Conservation (phyloP, 768 basidiomycete species). For the Termitomyces sp. region DNA sequence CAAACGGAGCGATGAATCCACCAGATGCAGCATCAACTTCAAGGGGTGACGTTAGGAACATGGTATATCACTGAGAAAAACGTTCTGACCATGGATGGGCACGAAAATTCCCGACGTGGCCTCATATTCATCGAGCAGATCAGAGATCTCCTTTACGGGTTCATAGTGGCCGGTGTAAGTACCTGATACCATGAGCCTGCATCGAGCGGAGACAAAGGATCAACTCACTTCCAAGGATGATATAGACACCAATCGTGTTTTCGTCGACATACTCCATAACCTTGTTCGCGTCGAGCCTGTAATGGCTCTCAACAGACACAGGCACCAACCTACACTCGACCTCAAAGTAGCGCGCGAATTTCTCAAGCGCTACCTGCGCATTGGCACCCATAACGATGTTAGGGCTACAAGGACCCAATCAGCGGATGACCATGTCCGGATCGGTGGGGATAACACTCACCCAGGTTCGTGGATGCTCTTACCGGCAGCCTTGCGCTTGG, state of each 20-base stretch:
- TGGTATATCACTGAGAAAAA: constrained; percentile 25
- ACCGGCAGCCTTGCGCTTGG: constrained; percentile 55
- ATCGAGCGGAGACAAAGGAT: constrained; percentile 34
- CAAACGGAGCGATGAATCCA: constrained; percentile 65
- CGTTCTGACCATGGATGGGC: constrained; percentile 62
- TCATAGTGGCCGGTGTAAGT: constrained; percentile 72
- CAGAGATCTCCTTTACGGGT: constrained; percentile 80
- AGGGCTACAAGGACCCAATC: constrained; percentile 31
- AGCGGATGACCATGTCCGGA: neutral
- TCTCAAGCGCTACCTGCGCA: constrained; percentile 70
- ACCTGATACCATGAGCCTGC: constrained; percentile 15
- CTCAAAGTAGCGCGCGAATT: constrained; percentile 68
- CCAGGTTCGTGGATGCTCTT: constrained; percentile 76
- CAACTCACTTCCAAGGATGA: constrained; percentile 38
- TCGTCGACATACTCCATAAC: constrained; percentile 67
- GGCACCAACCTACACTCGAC: constrained; percentile 57
- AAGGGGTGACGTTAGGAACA: constrained; percentile 32
- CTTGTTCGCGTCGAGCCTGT: constrained; percentile 53
- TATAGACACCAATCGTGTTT: constrained; percentile 67
- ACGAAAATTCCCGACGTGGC: constrained; percentile 51
- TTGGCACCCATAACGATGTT: constrained; percentile 68
- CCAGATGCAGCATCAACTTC: constrained; percentile 60
- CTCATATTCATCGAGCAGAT: constrained; percentile 61
- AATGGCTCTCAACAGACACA: constrained; percentile 43
- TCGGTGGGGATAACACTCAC: constrained; percentile 24